Evolutionary conservation across 495 filamentous ascomycete species (phyloP).

Genomic region (Penicillium turbatum): DNA sequence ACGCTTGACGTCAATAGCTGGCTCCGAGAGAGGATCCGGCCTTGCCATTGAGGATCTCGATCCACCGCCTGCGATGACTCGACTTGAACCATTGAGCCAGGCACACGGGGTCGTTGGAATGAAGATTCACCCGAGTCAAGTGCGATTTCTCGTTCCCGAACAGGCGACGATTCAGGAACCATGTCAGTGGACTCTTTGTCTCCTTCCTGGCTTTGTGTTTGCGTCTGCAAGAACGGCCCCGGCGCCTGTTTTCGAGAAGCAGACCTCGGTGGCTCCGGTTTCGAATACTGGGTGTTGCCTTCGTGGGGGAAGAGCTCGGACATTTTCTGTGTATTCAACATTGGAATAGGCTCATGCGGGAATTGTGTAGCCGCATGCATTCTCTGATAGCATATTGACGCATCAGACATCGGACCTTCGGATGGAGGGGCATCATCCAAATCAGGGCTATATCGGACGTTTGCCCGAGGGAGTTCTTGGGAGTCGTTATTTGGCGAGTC

Average conservation of each 20-base stretch:
- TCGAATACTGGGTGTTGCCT: slow-evolving; percentile 19
- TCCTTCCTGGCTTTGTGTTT: slow-evolving; percentile 24
- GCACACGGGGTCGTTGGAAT: slow-evolving; percentile 20
- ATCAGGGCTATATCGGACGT: slow-evolving; percentile 6
- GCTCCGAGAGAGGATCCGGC: slow-evolving; percentile 31
- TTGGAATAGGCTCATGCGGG: slow-evolving; percentile 41
- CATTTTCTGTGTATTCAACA: slow-evolving; percentile 40
- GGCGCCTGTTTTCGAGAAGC: neutral
- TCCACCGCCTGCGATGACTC: slow-evolving; percentile 44
- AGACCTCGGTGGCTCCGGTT: neutral
- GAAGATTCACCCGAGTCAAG: slow-evolving; percentile 6
- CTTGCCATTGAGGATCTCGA: slow-evolving; percentile 17
- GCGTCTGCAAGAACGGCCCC: slow-evolving; percentile 21
- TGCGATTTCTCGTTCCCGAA: slow-evolving; percentile 15
- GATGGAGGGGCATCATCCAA: slow-evolving; percentile 13
- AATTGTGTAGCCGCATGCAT: slow-evolving; percentile 41
- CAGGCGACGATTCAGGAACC: slow-evolving; percentile 42
- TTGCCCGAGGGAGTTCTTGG: slow-evolving; percentile 34
- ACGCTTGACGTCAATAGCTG: slow-evolving; percentile 44
- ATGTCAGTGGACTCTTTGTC: slow-evolving; percentile 31
- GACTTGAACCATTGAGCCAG: slow-evolving; percentile 37
- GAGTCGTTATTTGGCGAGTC: slow-evolving; percentile 27
- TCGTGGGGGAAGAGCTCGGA: slow-evolving; percentile 41
- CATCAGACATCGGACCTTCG: slow-evolving; percentile 36
- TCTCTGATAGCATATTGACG: slow-evolving; percentile 40